A percentile compares a stretch with the other conserved stretches of the same genome.
These are phyloP conservation scores for Suillus plorans DNA, from an alignment of 768 basidiomycete species.

Conservation along the genomic window DNA sequence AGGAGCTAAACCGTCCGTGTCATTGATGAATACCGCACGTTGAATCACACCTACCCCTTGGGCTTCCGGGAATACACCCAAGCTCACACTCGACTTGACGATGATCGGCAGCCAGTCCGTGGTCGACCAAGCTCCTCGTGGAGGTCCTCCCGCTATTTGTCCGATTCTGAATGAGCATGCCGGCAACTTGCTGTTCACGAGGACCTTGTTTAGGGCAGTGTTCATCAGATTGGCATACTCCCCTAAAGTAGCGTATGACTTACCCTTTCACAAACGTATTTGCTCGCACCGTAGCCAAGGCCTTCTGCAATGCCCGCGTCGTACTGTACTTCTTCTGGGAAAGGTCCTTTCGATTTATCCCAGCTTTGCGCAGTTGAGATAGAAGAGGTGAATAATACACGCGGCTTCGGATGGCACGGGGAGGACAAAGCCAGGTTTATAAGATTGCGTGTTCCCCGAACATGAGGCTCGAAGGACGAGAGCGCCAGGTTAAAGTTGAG, in stretches of 20 bases:
- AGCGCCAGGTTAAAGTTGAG: slow-evolving; percentile 47
- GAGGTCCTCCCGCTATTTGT: background rate
- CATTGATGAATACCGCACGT: background rate
- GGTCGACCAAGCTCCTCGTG: slow-evolving; percentile 30
- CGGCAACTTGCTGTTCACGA: slow-evolving; percentile 27
- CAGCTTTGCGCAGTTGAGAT: slow-evolving; percentile 19
- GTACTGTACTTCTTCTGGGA: slow-evolving; percentile 27
- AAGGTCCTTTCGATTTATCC: slow-evolving; percentile 8
- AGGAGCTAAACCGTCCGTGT: slow-evolving; percentile 8
- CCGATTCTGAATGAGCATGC: slow-evolving; percentile 30
- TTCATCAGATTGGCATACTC: slow-evolving; percentile 14
- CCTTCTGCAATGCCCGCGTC: slow-evolving; percentile 29
- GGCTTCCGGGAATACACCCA: slow-evolving; percentile 29
- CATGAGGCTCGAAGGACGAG: slow-evolving; percentile 44
- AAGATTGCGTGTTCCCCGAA: slow-evolving; percentile 38
- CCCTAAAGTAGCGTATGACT: background rate
- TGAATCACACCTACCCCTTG: slow-evolving; percentile 30
- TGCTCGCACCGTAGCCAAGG: slow-evolving; percentile 34
- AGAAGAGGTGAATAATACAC: slow-evolving; percentile 36
- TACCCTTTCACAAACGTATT: slow-evolving; percentile 13
- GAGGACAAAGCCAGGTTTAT: slow-evolving; percentile 37
- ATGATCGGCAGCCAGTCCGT: slow-evolving; percentile 34
- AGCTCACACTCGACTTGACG: slow-evolving; percentile 27
- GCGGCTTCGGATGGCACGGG: slow-evolving; percentile 16
- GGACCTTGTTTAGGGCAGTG: background rate